These are phyloP conservation scores for Ustilago curta DNA, from an alignment of 1,284 basidiomycete genomes.

Conservation along the genomic window DNA sequence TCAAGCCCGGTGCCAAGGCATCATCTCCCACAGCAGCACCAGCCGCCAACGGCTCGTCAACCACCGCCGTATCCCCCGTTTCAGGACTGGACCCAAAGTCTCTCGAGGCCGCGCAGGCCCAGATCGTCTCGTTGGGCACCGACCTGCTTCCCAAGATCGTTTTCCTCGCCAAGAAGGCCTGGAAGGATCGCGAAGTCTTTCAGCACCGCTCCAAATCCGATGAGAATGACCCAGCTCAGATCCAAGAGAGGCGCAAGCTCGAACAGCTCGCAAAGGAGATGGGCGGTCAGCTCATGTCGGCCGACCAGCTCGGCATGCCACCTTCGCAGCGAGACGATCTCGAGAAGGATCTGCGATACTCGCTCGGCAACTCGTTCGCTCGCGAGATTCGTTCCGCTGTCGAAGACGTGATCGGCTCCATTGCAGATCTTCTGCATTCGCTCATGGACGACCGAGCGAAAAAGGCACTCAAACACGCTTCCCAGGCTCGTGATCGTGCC, in stretches of 20 bases:
- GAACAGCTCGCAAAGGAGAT: conserved; percentile 48
- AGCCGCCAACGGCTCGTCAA: not conserved
- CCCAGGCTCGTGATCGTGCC: conserved; percentile 40
- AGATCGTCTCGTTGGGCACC: conserved; percentile 52
- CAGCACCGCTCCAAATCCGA: conserved; percentile 25
- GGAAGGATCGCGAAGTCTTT: conserved; percentile 53
- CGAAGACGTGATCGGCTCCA: conserved; percentile 47
- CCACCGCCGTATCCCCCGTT: conserved; percentile 36
- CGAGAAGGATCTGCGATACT: conserved; percentile 39
- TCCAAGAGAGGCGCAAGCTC: conserved; percentile 38
- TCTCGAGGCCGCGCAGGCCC: conserved; percentile 49
- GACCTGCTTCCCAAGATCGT: conserved; percentile 59
- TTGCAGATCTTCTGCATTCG: conserved; percentile 59
- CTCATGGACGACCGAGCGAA: conserved; percentile 55
- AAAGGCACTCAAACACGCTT: conserved; percentile 46
- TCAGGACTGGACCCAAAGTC: conserved; percentile 53
- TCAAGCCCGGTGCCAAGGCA: conserved; percentile 44
- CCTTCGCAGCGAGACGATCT: conserved; percentile 36
- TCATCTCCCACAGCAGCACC: conserved; percentile 9
- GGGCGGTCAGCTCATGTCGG: conserved; percentile 56
- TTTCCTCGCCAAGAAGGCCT: conserved; percentile 59
- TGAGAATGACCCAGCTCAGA: conserved; percentile 26
- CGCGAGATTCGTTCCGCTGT: conserved; percentile 46
- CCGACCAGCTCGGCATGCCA: conserved; percentile 43
- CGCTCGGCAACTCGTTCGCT: conserved; percentile 54